Base-by-base conservation (phyloP, 1,284 basidiomycete species). In the Neonothopanus nambi region DNA sequence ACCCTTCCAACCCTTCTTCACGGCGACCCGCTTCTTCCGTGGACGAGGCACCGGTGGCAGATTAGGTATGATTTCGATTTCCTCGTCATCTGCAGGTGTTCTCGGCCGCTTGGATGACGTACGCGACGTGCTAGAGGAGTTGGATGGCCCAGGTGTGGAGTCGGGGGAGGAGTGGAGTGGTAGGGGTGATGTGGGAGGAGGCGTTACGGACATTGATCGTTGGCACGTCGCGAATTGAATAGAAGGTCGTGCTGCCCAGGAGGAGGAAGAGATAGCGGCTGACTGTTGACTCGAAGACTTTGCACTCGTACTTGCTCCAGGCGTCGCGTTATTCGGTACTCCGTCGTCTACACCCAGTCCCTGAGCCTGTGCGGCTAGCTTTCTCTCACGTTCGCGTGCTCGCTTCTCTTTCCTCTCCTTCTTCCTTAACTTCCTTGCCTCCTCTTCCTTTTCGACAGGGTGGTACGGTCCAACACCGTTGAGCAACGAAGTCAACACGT, bases 1-100 rank as follows among this genome's bases (percentile, higher is more conserved):
- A 48, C 88, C 88, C 71, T 89, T 92, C 83, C 91, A 94, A 37
- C 88, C 90, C 65, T 88, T 89, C 65, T 78, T 83, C 33, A 82
- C 85, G 1, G 84, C 85, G 18, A 80, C 73, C 23, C 89, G 81
- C 75, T 85, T 88, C 74, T 76, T 91, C 55, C 84, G 81, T 18
- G 66, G 61, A 37, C 65, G 67, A 38, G 57, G 58, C 7, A 70
- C 57, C 9, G 6, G 13, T 45, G 7, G 65, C 63, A 36, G 65
- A 61, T 46, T 69, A 59, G 54, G 60, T 63, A 58, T 60, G 57
- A 26, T 59, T 13, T 46, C 37, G 39, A 58, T 55, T 15, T 61
- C 48, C 0, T 56, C 65, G 61, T 73, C 67, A 51, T 81, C 71
- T 54, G 80, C 74, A 6, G 87, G 88, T 0, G 88, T 90, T 57